These are phyloP conservation scores for Monascus ruber DNA, from an alignment of 2,329 filamentous ascomycete genomes.

Conservation along the genomic window DNA sequence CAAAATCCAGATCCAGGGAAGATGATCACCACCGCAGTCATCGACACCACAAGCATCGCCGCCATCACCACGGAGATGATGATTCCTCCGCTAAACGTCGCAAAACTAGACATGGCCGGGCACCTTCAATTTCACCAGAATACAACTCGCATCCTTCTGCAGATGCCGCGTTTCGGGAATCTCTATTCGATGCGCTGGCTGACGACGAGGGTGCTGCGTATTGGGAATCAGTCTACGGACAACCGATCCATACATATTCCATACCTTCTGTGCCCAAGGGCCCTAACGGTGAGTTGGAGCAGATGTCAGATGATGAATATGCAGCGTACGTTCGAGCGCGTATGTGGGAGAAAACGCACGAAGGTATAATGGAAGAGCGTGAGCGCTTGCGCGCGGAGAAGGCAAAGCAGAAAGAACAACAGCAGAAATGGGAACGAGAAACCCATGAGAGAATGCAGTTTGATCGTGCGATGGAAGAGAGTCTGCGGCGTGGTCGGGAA, in stretches of 20 bases:
- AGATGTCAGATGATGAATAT: conserved; percentile 90
- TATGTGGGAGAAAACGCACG: conserved; percentile 95
- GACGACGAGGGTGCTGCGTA: conserved; percentile 93
- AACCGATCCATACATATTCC: conserved; percentile 76
- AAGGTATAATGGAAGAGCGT: conserved; percentile 68
- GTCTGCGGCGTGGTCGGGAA: conserved; percentile 55
- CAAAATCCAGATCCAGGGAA: conserved; percentile 2
- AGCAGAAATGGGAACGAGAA: conserved; percentile 20
- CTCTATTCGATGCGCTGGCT: conserved; percentile 89
- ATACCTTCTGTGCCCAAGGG: conserved; percentile 39
- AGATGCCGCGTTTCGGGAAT: conserved; percentile 75
- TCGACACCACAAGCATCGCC: conserved; percentile 9
- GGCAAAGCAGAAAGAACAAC: conserved; percentile 35
- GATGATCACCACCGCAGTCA: conserved; percentile 1
- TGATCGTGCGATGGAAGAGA: conserved; percentile 56
- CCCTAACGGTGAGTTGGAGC: conserved; percentile 52
- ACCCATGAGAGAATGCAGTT: conserved; percentile 31
- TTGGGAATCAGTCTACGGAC: conserved; percentile 94
- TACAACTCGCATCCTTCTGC: conserved; percentile 42
- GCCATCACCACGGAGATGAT: conserved; percentile 11
- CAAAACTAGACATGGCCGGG: conserved; percentile 8
- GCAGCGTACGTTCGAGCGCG: conserved; percentile 68
- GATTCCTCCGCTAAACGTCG: conserved; percentile 14
- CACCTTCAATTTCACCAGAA: conserved; percentile 1
- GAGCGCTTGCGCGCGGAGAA: conserved; percentile 47